Percentiles rank a stretch among this genome's conserved stretches.
Conservation (phyloP, 441 rosid genomes). For the Erodium trifolium region DNA sequence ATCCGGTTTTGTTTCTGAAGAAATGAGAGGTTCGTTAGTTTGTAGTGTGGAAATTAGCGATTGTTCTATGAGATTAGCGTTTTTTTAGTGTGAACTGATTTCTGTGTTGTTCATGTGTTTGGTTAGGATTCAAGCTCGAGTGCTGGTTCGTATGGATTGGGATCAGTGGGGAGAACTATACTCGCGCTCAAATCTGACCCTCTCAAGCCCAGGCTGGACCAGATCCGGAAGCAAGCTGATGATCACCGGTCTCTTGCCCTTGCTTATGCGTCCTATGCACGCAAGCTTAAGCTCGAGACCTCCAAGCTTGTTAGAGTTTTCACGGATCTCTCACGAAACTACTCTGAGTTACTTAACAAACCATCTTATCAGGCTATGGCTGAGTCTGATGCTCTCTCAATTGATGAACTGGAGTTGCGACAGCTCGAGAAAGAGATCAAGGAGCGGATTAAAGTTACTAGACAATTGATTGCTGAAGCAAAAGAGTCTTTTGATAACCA, state of each 20-base stretch:
- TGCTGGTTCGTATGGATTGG: slow-evolving; percentile 32
- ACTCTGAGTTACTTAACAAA: slow-evolving; percentile 68
- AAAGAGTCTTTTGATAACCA: slow-evolving; percentile 91
- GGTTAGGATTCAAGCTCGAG: slow-evolving; percentile 36
- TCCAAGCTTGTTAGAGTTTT: slow-evolving; percentile 80
- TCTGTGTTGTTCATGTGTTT: neutral
- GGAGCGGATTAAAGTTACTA: slow-evolving; percentile 77
- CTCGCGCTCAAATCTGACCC: slow-evolving; percentile 84
- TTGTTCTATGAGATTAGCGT: neutral
- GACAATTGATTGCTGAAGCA: slow-evolving; percentile 75
- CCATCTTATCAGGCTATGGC: slow-evolving; percentile 49
- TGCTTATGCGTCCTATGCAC: slow-evolving; percentile 82
- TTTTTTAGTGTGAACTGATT: neutral
- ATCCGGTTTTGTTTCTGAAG: no score
- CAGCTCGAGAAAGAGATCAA: slow-evolving; percentile 91
- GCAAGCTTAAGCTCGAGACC: slow-evolving; percentile 89
- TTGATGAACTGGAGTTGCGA: slow-evolving; percentile 61
- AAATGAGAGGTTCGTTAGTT: no score
- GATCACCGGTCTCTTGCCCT: slow-evolving; percentile 69
- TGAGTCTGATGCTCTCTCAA: slow-evolving; percentile 47
- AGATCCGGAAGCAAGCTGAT: slow-evolving; percentile 89
- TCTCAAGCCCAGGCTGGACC: slow-evolving; percentile 72
- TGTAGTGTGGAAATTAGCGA: neutral
- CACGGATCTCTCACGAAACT: slow-evolving; percentile 75
- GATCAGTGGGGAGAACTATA: slow-evolving; percentile 58